phyloP scores from a whole-genome alignment of 176 grass and related monocot genomes.

The Oryza rufipogon region DNA sequence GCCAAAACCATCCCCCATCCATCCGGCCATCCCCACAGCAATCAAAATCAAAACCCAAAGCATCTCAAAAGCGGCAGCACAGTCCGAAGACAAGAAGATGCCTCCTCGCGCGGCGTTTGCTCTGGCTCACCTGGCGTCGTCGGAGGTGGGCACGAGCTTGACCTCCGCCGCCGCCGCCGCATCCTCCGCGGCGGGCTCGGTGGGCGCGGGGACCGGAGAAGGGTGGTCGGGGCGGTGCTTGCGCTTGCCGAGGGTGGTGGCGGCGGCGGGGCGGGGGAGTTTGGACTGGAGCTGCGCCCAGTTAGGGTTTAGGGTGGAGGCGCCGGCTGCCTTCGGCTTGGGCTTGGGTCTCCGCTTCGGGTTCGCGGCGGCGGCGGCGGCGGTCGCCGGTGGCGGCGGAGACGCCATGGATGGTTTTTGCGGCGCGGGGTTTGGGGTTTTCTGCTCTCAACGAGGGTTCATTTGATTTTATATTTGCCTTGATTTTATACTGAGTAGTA shows the following conservation, averaged over 20 bases:
- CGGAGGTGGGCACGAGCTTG: conserved; percentile 68
- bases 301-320: conserved; percentile 71
- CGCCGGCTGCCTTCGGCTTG: conserved; percentile 29
- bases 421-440: conserved; percentile 6
- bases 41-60: conserved; percentile 28
- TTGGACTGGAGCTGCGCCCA: conserved; percentile 88
- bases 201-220: background rate
- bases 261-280: conserved; percentile 48
- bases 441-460: background rate
- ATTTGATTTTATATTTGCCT: too few species aligned
- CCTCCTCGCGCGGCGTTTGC: background rate
- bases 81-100: background rate
- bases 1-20: background rate
- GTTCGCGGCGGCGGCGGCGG: conserved; percentile 9
- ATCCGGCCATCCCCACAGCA: conserved; percentile 10
- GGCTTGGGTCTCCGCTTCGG: conserved; percentile 42
- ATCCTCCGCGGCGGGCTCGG: conserved; percentile 21
- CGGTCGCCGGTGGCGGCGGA: background rate
- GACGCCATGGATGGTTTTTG: conserved; percentile 43
- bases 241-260: conserved; percentile 46
- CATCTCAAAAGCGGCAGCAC: conserved; percentile 34
- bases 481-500: too few species aligned
- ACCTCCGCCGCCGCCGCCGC: background rate
- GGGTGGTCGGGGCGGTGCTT: conserved; percentile 24
- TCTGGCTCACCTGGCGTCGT: conserved; percentile 57